phyloP scores from a whole-genome alignment of 176 grass and related monocot genomes.

The Microstegium vimineum region DNA sequence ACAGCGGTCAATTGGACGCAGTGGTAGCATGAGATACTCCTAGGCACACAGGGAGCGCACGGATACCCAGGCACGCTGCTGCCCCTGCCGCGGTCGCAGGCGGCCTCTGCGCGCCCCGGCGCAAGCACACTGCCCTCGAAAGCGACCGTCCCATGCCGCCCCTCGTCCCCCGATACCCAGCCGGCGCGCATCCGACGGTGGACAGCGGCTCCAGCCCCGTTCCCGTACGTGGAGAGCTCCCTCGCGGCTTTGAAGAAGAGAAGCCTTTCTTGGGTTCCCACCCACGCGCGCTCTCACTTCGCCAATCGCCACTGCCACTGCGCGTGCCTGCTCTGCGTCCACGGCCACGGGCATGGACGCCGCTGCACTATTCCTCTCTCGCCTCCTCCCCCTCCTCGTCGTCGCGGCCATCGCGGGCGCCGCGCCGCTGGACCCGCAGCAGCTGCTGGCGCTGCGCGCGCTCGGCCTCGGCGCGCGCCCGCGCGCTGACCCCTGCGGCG shows the following conservation, averaged over 20 bases:
- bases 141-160: slow-evolving; percentile 16
- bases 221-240: background rate
- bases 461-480: slow-evolving; percentile 46
- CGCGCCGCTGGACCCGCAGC: slow-evolving; percentile 63
- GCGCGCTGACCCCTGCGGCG: slow-evolving; percentile 53
- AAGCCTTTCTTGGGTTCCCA: slow-evolving; percentile 24
- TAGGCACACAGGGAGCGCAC: background rate
- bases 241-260: slow-evolving; percentile 1
- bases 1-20: slow-evolving; percentile 5
- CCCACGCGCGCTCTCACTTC: slow-evolving; percentile 13
- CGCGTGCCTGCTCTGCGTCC: background rate
- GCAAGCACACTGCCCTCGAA: slow-evolving; percentile 15
- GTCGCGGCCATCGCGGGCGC: background rate
- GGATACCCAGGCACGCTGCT: slow-evolving; percentile 6
- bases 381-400: background rate
- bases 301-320: background rate
- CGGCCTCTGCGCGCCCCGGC: slow-evolving; percentile 8
- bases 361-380: background rate
- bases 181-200: slow-evolving; percentile 24
- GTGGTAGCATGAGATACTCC: background rate
- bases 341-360: slow-evolving; percentile 11
- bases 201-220: background rate
- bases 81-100: background rate
- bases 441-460: slow-evolving; percentile 66
- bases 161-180: background rate